Evolutionary conservation across 495 filamentous ascomycete species (phyloP), one percentile per base, ranked within the genome.

Genomic region (Daldinia decipiens): DNA sequence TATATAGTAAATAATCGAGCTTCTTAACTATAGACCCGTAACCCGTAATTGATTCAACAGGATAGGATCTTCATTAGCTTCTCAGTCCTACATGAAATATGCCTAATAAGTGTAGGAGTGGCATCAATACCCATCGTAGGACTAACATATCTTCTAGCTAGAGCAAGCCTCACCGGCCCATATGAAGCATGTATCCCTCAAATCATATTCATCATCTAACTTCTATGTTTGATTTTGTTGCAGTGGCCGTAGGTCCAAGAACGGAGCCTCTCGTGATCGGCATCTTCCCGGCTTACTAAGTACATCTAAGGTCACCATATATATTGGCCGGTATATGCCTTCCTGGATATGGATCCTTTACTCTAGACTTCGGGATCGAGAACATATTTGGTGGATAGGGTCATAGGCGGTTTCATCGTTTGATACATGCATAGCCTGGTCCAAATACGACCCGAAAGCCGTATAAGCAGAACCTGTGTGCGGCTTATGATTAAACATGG

Each of bases 311-410:
- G 15, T 19, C 27, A 39, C 55, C 19, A 50, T 65, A 65, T 59
- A 65, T 54, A 65, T 65, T 54, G 60, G 31, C 34, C 61, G 70
- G 61, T 73, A 55, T 65, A 66, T 69, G 61, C 65, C 26, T 15
- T 66, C 13, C 0, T 55, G 8, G 17, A 3, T 65, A 26, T 51
- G 52, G 51, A 66, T 61, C 57, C 40, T 59, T 34, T 31, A 47
- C 57, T 61, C 17, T 53, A 65, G 51, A 60, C 36, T 39, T 53
- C 50, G 32, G 43, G 27, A 32, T 26, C 61, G 55, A 43, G 31
- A 11, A 68, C 40, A 34, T 8, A 38, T 61, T 19, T 45, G 27
- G 56, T 43, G 15, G 53, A 68, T 58, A 51, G 40, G 11, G 29
- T 38, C 26, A 47, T 50, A 32, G 12, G 51, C 26, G 4, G 45